Evolutionary conservation across 306 rosid species (phyloP).

Genomic region (Cicer cuneatum): DNA sequence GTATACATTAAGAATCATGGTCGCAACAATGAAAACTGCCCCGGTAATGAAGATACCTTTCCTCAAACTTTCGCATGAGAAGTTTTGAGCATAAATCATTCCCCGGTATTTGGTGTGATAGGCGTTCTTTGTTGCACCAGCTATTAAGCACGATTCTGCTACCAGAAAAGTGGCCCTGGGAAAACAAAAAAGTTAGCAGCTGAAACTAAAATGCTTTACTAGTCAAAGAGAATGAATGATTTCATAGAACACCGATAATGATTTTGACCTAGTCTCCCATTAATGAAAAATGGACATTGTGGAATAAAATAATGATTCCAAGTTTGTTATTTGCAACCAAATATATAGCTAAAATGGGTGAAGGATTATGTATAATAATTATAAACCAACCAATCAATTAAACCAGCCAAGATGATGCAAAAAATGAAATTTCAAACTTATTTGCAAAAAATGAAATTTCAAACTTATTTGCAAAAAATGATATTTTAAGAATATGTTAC

Average conservation of each 20-base stretch:
- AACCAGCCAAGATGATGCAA: neutral
- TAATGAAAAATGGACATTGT: neutral
- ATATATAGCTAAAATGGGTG: neutral
- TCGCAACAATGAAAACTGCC: slow-evolving; percentile 86
- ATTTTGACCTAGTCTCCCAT: neutral
- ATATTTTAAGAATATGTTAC: neutral
- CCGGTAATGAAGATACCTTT: slow-evolving; percentile 88
- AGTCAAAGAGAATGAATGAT: neutral
- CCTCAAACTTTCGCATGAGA: slow-evolving; percentile 85
- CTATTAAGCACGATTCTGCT: slow-evolving; percentile 89
- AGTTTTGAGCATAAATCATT: slow-evolving; percentile 76
- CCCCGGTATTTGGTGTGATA: slow-evolving; percentile 90
- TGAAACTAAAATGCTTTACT: slow-evolving; percentile 21
- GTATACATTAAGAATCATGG: slow-evolving; percentile 86
- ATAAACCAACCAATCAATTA: neutral
- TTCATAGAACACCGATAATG: neutral
- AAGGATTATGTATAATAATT: neutral
- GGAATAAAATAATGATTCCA: neutral
- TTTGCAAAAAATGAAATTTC: slow-evolving; percentile 7
- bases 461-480: neutral
- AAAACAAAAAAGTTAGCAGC: neutral
- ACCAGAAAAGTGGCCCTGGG: slow-evolving; percentile 69
- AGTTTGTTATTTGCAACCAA: neutral
- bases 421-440: slow-evolving; percentile 4
- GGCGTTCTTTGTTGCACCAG: slow-evolving; percentile 89